These are phyloP conservation scores for Yarrowia osloensis DNA, from an alignment of 805 yeast species.

Conservation along the genomic window DNA sequence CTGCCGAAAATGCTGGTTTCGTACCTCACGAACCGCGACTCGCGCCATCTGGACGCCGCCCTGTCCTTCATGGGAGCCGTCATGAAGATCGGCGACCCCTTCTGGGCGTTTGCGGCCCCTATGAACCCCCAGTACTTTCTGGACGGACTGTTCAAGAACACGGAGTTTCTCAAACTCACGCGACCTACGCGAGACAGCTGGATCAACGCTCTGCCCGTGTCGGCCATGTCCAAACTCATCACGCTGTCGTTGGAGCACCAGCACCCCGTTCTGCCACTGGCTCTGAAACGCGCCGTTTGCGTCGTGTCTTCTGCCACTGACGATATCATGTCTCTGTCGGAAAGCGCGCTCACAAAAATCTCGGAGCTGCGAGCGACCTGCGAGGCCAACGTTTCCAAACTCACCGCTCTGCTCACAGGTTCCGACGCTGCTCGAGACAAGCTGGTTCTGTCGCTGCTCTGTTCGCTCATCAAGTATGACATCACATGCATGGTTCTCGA, in stretches of 20 bases:
- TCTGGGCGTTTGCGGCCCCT: conserved; percentile 15
- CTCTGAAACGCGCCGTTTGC: not conserved
- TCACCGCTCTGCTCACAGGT: not conserved
- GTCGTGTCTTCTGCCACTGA: not conserved
- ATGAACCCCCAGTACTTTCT: conserved; percentile 22
- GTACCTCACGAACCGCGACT: not conserved
- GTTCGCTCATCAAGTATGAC: conserved; percentile 6
- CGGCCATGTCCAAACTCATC: not conserved
- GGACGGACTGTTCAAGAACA: conserved; percentile 12
- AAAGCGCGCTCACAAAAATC: not conserved
- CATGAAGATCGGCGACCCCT: conserved; percentile 7
- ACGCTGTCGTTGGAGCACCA: not conserved
- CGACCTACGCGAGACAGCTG: conserved; percentile 17
- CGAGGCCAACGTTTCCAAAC: not conserved
- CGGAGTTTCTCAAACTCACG: not conserved
- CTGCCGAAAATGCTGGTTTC: conserved; percentile 5
- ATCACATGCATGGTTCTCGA: conserved; percentile 19
- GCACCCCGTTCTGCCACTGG: not conserved
- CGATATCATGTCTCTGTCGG: not conserved
- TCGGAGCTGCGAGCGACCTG: conserved; percentile 14
- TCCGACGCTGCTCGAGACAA: not conserved
- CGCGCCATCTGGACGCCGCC: not conserved
- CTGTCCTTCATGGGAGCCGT: conserved; percentile 13
- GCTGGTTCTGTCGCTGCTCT: not conserved
- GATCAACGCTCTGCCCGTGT: not conserved